Percentiles rank a stretch among this genome's conserved stretches.
phyloP scores from a whole-genome alignment of 345 rosid species.

The Hibiscus mutabilis region DNA sequence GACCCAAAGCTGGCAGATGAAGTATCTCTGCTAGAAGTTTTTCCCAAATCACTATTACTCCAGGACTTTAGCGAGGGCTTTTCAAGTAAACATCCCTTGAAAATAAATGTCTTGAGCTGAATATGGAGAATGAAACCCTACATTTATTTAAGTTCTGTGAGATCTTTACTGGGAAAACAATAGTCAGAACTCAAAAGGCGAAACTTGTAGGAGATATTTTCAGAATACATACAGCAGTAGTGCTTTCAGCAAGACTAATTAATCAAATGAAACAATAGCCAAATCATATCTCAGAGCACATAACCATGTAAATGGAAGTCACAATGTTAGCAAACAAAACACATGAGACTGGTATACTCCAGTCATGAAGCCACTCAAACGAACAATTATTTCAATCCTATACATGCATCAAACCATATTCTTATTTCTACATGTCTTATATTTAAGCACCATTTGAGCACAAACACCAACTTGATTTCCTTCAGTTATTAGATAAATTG shows the following conservation, averaged over 20 bases:
- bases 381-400: conserved; percentile 2
- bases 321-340: not conserved
- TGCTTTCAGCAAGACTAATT: not conserved
- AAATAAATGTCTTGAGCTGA: conserved; percentile 45
- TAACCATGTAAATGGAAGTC: not conserved
- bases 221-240: not conserved
- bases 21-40: conserved; percentile 30
- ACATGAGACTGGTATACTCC: not conserved
- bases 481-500: not conserved
- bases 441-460: not conserved
- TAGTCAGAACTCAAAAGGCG: not conserved
- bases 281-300: not conserved
- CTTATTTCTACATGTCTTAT: not conserved
- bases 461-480: not conserved
- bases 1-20: conserved; percentile 59
- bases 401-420: not conserved
- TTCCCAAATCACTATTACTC: conserved; percentile 26
- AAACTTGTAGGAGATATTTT: not conserved
- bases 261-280: conserved; percentile 6
- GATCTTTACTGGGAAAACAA: not conserved
- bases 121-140: conserved; percentile 51
- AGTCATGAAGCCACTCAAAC: not conserved
- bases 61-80: conserved; percentile 22
- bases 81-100: conserved; percentile 33
- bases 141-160: conserved; percentile 10